Base-by-base conservation (phyloP, 2,329 filamentous ascomycete species). In the Tolypocladium pustulatum region DNA sequence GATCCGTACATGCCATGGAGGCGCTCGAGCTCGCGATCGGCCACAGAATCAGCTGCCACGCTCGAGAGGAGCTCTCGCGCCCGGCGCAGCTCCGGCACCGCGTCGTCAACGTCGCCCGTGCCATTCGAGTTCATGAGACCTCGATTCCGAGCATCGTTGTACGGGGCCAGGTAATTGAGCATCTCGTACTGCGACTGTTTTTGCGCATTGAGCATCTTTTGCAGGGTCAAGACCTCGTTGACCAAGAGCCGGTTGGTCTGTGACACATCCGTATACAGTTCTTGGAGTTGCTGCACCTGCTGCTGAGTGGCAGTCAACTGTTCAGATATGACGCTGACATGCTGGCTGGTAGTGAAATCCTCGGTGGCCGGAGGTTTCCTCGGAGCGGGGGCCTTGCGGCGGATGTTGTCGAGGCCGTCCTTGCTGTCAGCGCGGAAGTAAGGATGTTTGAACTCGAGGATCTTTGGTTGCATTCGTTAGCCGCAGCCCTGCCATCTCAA, bases 391-490 rank as follows among this genome's bases (percentile, higher is more conserved):
- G 94, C 93, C 76, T 99, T 99, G 65, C 94, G 83, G 67, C 91
- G 86, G 68, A 99, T 99, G 65, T 97, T 97, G 69, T 99, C 94
- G 54, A 99, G 80, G 53, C 91, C 94, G 70, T 97, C 91, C 73
- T 97, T 97, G 75, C 93, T 95, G 74, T 97, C 93, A 64, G 89
- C 88, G 66, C 91, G 89, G 76, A 99, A 99, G 67, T 96, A 91
- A 15, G 93, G 93, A 69, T 99, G 94, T 71, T 94, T 96, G 72
- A 99, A 99, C 71, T 99, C 94, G 25, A 75, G 69, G 12, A 73
- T 69, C 72, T 75, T 88, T 85, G 17, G 36, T 34, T 10, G 30
- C 17, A 57, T 20, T 51, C 17, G 56, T 62, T 60, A 63, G 59
- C 41, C 43, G 17, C 27, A 40, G 25, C 27, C 27, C 32, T 32